Evolutionary conservation across 2,329 filamentous ascomycete genomes (phyloP), one percentile per base, ranked within the genome.

Genomic region (Colletotrichum gigasporum): DNA sequence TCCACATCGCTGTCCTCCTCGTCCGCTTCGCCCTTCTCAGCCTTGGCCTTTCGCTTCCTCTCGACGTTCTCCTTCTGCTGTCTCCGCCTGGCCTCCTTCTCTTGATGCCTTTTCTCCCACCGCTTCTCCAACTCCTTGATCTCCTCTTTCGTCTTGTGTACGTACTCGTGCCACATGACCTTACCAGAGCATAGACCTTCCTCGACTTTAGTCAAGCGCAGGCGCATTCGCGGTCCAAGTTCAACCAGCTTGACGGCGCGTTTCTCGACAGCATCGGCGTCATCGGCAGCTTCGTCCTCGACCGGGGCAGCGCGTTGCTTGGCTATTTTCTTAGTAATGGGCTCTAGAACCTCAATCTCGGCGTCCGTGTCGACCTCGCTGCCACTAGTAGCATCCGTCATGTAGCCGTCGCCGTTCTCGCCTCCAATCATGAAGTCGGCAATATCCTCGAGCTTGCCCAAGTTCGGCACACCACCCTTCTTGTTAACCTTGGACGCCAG

Each of bases 161-260:
- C 89, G 74, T 93, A 96, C 75, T 97, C 94, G 77, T 99, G 96
- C 96, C 96, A 99, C 91, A 99, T 92, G 60, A 97, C 87, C 75
- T 93, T 96, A 51, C 96, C 96, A 24, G 87, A 86, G 72, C 94
- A 97, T 6, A 98, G 79, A 2, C 95, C 96, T 71, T 99, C 96
- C 74, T 99, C 96, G 4, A 99, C 94, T 81, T 99, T 99, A 58
- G 93, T 94, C 79, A 99, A 83, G 30, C 95, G 89, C 39, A 99
- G 81, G 65, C 88, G 91, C 91, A 99, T 90, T 56, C 96, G 88
- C 1, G 96, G 96, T 0, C 96, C 96, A 1, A 99, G 82, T 79
- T 99, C 96, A 3, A 97, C 90, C 6, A 99, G 83, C 75, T 97
- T 97, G 20, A 99, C 92, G 0, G 92, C 94, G 44, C 93, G 88